These are phyloP conservation scores for Didymella segeticola DNA, from an alignment of 2,329 filamentous ascomycete genomes.

Conservation along the genomic window DNA sequence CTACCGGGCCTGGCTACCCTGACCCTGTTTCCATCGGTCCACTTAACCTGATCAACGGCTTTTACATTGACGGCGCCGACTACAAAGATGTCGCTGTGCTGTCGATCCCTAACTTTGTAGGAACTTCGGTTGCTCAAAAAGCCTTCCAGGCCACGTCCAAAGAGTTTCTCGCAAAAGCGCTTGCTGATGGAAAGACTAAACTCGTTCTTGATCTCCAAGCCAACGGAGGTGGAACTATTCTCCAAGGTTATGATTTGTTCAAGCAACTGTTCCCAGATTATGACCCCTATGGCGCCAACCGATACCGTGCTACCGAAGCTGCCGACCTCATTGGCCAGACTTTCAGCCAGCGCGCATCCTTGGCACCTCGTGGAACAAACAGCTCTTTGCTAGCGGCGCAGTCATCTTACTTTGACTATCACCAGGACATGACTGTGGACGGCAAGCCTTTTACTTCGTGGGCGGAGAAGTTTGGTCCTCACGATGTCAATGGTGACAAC, in stretches of 20 bases:
- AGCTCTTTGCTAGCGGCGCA: conserved; percentile 51
- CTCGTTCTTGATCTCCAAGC: conserved; percentile 66
- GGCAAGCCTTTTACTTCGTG: conserved; percentile 58
- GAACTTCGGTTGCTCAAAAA: conserved; percentile 23
- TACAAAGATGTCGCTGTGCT: conserved; percentile 56
- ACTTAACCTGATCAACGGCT: conserved; percentile 54
- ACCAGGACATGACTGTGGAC: conserved; percentile 56
- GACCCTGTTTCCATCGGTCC: conserved; percentile 48
- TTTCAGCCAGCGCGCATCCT: conserved; percentile 42
- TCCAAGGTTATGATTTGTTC: conserved; percentile 68
- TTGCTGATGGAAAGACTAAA: conserved; percentile 62
- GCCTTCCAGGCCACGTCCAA: conserved; percentile 52
- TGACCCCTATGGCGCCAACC: conserved; percentile 58
- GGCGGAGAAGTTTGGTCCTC: conserved; percentile 52
- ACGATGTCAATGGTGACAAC: conserved; percentile 49
- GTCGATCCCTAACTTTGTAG: conserved; percentile 51
- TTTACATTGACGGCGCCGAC: conserved; percentile 52
- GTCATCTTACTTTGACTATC: conserved; percentile 55
- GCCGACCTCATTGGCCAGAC: conserved; percentile 54
- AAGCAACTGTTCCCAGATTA: conserved; percentile 62
- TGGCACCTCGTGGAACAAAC: conserved; percentile 43
- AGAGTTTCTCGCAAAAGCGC: conserved; percentile 51
- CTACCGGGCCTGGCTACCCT: conserved; percentile 52
- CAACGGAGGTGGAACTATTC: conserved; percentile 66
- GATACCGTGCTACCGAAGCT: conserved; percentile 59